A percentile compares a stretch with the other conserved stretches of the same genome.
Conservation (phyloP, 1,139 yeast species). For the Candida freyschussii region DNA sequence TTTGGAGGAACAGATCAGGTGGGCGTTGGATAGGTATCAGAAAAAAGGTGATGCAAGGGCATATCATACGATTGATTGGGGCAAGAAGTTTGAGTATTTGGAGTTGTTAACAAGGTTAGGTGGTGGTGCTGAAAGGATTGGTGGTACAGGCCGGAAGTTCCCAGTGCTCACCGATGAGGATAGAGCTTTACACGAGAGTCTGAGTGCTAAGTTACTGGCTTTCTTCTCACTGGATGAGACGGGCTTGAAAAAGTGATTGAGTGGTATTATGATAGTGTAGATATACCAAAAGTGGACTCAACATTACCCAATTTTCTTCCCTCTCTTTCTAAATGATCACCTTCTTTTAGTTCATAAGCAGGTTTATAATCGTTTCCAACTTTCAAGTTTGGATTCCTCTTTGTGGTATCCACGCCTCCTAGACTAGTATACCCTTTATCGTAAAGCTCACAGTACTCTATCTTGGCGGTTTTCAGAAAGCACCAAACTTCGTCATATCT, state of each 20-base stretch:
- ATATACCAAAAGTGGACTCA: no score
- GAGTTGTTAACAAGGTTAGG: slow-evolving; percentile 31
- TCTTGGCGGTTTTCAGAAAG: slow-evolving; percentile 42
- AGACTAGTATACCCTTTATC: slow-evolving; percentile 78
- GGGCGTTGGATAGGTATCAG: slow-evolving; percentile 31
- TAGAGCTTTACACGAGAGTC: slow-evolving; percentile 9
- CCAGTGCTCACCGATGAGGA: slow-evolving; percentile 33
- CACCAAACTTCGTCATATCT: slow-evolving; percentile 74
- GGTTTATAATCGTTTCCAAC: slow-evolving; percentile 43
- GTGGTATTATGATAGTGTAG: no score
- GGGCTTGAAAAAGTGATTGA: neutral
- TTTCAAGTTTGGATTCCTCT: slow-evolving; percentile 57
- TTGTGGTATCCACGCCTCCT: slow-evolving; percentile 68
- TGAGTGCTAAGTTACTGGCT: slow-evolving; percentile 11
- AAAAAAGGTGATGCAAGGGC: slow-evolving; percentile 31
- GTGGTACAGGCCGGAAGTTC: slow-evolving; percentile 33
- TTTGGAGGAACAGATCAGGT: slow-evolving; percentile 29
- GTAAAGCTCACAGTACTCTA: slow-evolving; percentile 64
- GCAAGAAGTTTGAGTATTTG: slow-evolving; percentile 27
- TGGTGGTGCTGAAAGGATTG: slow-evolving; percentile 27
- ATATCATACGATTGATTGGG: slow-evolving; percentile 35
- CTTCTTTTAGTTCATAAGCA: slow-evolving; percentile 57
- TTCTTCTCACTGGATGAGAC: slow-evolving; percentile 18
- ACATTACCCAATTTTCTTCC: no score
- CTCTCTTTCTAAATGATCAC: slow-evolving; percentile 51